phyloP scores from a whole-genome alignment of 2,329 filamentous ascomycete species.

The Diaporthe sp. region DNA sequence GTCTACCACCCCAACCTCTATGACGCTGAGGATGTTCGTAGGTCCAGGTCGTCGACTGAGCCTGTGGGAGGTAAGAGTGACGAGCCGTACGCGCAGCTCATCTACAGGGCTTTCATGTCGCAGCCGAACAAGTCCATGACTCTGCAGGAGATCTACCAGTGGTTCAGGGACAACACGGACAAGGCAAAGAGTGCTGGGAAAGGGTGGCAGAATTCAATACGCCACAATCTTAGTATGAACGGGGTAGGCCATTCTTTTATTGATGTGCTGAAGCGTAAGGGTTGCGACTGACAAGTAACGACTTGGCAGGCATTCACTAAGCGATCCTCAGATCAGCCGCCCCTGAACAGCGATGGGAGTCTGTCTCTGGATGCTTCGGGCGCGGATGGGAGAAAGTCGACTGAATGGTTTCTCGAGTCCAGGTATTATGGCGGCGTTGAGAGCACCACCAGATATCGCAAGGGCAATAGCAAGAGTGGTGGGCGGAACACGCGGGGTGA shows the following conservation, averaged over 20 bases:
- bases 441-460: conserved; percentile 85
- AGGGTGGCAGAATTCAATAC: conserved; percentile 96
- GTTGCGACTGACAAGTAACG: not conserved
- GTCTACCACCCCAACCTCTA: conserved; percentile 10
- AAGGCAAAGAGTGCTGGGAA: conserved; percentile 74
- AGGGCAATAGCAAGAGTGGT: conserved; percentile 50
- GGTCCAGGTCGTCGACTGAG: conserved; percentile 19
- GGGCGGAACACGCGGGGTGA: conserved; percentile 24
- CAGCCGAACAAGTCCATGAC: conserved; percentile 76
- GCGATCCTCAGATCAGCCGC: conserved; percentile 21
- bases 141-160: conserved; percentile 88
- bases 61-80: conserved; percentile 47
- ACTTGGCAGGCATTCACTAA: conserved; percentile 45
- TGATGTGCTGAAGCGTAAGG: conserved; percentile 27
- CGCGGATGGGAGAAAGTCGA: conserved; percentile 70
- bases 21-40: not conserved
- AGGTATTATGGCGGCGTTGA: conserved; percentile 79
- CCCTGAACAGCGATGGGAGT: conserved; percentile 26
- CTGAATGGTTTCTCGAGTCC: conserved; percentile 80
- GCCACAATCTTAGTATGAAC: conserved; percentile 97
- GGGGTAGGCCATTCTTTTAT: conserved; percentile 62
- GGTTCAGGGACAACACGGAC: conserved; percentile 85
- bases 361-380: conserved; percentile 28
- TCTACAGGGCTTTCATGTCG: conserved; percentile 79
- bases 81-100: conserved; percentile 84